phyloP scores from a whole-genome alignment of 1,284 basidiomycete species.

The Taiwanofungus camphoratus region DNA sequence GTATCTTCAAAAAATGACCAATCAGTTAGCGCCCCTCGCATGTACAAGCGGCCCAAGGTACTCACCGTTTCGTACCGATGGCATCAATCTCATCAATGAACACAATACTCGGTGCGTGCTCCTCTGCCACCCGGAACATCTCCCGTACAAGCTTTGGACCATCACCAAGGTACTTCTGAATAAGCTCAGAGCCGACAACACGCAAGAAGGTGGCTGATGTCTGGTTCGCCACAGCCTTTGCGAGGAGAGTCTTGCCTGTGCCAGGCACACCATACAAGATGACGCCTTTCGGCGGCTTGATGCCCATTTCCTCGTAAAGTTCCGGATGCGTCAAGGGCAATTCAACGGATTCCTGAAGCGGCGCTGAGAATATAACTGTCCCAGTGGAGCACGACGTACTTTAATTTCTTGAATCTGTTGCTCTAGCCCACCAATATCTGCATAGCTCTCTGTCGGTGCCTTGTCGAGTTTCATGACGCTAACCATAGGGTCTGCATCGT shows the following conservation, averaged over 20 bases:
- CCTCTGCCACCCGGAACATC: slow-evolving; percentile 94
- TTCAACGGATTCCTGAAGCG: slow-evolving; percentile 94
- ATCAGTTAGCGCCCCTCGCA: neutral
- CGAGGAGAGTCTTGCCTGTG: slow-evolving; percentile 96
- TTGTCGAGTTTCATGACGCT: slow-evolving; percentile 99
- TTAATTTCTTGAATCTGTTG: slow-evolving; percentile 99
- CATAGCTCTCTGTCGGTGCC: slow-evolving; percentile 98
- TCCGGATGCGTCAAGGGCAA: slow-evolving; percentile 97
- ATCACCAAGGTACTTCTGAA: slow-evolving; percentile 99
- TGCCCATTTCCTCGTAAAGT: slow-evolving; percentile 99
- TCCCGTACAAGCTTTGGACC: slow-evolving; percentile 99
- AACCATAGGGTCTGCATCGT: slow-evolving; percentile 97
- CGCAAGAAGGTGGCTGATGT: slow-evolving; percentile 98
- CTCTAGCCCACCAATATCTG: slow-evolving; percentile 97
- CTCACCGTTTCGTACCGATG: slow-evolving; percentile 93
- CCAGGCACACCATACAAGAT: slow-evolving; percentile 98
- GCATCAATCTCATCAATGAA: slow-evolving; percentile 99
- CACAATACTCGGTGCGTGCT: slow-evolving; percentile 97
- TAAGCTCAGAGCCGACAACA: slow-evolving; percentile 96
- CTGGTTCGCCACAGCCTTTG: slow-evolving; percentile 98
- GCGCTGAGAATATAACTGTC: no score
- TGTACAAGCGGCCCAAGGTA: slow-evolving; percentile 10
- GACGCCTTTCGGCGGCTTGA: slow-evolving; percentile 97
- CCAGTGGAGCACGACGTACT: slow-evolving; percentile 35
- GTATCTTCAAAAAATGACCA: slow-evolving; percentile 47